These are phyloP conservation scores for Hygrocybe coccinea DNA, from an alignment of 768 basidiomycete species.

Conservation along the genomic window DNA sequence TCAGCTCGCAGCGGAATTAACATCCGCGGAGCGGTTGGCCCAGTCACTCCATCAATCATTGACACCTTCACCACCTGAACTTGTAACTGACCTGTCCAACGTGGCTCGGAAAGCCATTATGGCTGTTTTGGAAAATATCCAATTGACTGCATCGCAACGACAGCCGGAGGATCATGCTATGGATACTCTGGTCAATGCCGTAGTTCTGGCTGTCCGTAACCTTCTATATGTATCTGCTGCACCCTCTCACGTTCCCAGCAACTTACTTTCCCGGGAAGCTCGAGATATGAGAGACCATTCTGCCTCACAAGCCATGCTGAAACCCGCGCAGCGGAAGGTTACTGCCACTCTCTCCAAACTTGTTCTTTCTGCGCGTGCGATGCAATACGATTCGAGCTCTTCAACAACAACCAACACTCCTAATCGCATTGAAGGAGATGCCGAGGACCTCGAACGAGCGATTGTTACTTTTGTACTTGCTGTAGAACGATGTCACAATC, in stretches of 20 bases:
- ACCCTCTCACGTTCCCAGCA: slow-evolving; percentile 56
- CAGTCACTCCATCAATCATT: slow-evolving; percentile 58
- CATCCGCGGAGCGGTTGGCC: slow-evolving; percentile 64
- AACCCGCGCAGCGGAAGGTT: slow-evolving; percentile 78
- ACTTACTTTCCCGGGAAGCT: slow-evolving; percentile 46
- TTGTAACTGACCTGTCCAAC: slow-evolving; percentile 57
- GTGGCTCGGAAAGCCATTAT: slow-evolving; percentile 56
- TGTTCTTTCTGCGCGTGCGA: slow-evolving; percentile 85
- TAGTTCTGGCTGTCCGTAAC: slow-evolving; percentile 71
- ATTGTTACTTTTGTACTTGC: slow-evolving; percentile 64
- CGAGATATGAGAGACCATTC: slow-evolving; percentile 42
- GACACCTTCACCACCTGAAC: slow-evolving; percentile 52
- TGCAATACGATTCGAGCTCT: slow-evolving; percentile 72
- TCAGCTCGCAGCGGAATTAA: slow-evolving; percentile 42
- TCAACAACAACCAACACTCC: slow-evolving; percentile 56
- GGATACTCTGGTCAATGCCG: slow-evolving; percentile 56
- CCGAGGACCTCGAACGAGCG: slow-evolving; percentile 69
- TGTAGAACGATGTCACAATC: slow-evolving; percentile 55
- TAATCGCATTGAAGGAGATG: slow-evolving; percentile 68
- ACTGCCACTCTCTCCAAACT: slow-evolving; percentile 86
- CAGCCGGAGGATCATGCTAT: slow-evolving; percentile 50
- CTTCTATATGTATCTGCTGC: slow-evolving; percentile 65
- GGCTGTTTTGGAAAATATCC: slow-evolving; percentile 58
- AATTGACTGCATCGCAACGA: slow-evolving; percentile 39
- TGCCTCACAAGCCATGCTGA: slow-evolving; percentile 55